Base-by-base conservation (phyloP, 768 basidiomycete species). In the Gyrodon lividus region DNA sequence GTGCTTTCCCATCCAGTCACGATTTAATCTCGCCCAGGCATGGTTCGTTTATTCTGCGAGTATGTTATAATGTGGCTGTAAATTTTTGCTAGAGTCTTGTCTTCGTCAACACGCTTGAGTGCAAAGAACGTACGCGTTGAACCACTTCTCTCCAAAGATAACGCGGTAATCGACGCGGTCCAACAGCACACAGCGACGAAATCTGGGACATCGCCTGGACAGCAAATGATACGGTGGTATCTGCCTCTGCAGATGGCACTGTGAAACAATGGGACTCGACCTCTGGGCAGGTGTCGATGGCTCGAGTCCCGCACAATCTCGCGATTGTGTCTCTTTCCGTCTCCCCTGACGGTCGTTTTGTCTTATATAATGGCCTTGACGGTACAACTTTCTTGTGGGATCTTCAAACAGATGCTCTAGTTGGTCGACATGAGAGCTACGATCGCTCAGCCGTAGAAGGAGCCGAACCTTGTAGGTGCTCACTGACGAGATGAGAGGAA, bases 311-410 rank as follows among this genome's bases (percentile, higher is more conserved):
- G n/a, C 90, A 96, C 70, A 84, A 90, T 6, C 83, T 96, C 17
- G 93, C 89, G 2, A 81, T 93, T 57, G 82, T 91, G 16, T 92
- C 92, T 5, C 70, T 96, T 30, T 91, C 89, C 16, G 81, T 82
- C 7, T 79, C 84, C 17, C 76, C 79, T 0, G 76, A 82, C 43
- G 94, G 90, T 7, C 74, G 71, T 42, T 72, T 70, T 26, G 91
- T 83, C 0, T 67, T 97, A 40, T 87, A 84, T 59, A 92, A 92
- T 61, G 87, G 87, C 48, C 74, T 95, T 17, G 93, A 96, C 60
- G 94, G 94, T 2, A 79, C 86, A 24, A 92, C 91, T 0, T 77
- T 72, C 42, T 70, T 95, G 22, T 87, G 86, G 80, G 84, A 94
- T 63, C 66, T 93, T 41, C 69, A 77, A 31, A 78, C 73, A 16